Evolutionary conservation across 2,329 filamentous ascomycete genomes (phyloP), one percentile per base, ranked within the genome.

Genomic region (Alternaria viburni): DNA sequence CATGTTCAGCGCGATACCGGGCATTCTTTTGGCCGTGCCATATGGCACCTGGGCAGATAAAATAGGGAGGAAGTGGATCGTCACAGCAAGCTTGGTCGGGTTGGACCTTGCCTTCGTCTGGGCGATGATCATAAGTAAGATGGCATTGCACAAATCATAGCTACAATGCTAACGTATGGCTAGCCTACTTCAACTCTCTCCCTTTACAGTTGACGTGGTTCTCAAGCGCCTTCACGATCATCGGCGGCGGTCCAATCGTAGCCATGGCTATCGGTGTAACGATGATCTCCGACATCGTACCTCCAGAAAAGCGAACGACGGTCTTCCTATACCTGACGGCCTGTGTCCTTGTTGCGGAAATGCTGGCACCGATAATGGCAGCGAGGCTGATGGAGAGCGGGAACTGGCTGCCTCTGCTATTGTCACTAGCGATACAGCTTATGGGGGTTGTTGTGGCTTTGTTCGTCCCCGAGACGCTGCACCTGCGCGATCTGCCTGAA

Each of bases 281-380:
- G 8, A 85, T 86, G 82, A 79, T 86, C 66, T 79, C 83, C 0
- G 84, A 86, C 67, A 80, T 86, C n/a, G 82, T 81, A 7, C 83
- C 80, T 1, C 79, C 83, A 5, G 79, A 82, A 19, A 80, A 83
- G 70, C 79, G 83, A 19, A 74, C 66, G 7, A 68, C 71, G 25
- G 67, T 79, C 13, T 77, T 75, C 45, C 64, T 74, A 9, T 74
- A 70, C 60, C 51, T 76, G 28, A 72, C 69, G 41, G 76, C 72
- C 57, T 74, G 59, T 60, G 76, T 72, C 66, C 77, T 79, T 21
- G 52, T 78, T 6, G 73, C 75, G 1, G 77, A 80, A 54, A 71
- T 79, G 55, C 45, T 75, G n/a, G 76, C 76, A 13, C 77, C 77
- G 1, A 70, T 78, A n/a, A 65, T 79, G 57, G 69, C 76, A 15